A percentile compares a stretch with the other conserved stretches of the same genome.
Conservation (phyloP, 2,329 filamentous ascomycete genomes). For the Microascus cirrosus region DNA sequence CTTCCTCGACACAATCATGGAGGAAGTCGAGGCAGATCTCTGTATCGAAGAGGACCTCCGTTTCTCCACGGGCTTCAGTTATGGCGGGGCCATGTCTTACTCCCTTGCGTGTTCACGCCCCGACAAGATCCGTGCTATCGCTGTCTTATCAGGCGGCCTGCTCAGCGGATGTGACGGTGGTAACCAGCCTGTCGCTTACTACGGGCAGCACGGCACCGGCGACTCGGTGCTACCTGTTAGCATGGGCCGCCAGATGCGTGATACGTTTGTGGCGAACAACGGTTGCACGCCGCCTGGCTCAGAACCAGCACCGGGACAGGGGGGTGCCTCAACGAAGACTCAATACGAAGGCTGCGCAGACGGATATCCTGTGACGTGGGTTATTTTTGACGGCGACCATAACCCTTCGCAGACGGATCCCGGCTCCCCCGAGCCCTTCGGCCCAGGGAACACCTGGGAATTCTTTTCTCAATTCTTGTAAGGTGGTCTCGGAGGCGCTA, state of each 20-base stretch:
- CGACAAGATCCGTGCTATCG: conserved; percentile 21
- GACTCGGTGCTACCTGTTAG: conserved; percentile 20
- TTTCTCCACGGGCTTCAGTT: conserved; percentile 31
- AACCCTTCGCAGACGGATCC: conserved; percentile 5
- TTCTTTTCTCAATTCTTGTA: conserved; percentile 8
- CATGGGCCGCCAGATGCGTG: conserved; percentile 17
- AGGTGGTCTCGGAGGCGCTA: not conserved
- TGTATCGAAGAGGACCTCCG: conserved; percentile 28
- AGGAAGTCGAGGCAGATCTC: conserved; percentile 23
- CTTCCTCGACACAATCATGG: conserved; percentile 26
- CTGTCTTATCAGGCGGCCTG: conserved; percentile 16
- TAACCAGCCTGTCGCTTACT: conserved; percentile 20
- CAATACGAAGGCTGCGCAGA: conserved; percentile 15
- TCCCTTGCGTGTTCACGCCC: conserved; percentile 26
- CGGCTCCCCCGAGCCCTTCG: conserved; percentile 1
- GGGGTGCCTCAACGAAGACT: conserved; percentile 11
- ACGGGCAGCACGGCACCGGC: conserved; percentile 22
- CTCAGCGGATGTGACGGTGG: conserved; percentile 20
- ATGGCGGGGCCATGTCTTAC: conserved; percentile 29
- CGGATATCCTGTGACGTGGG: conserved; percentile 17
- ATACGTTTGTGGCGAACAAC: conserved; percentile 22
- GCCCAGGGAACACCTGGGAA: conserved; percentile 6
- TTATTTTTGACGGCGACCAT: conserved; percentile 11
- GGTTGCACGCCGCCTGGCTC: conserved; percentile 17
- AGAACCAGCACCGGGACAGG: conserved; percentile 9